Percentiles rank a stretch among this genome's conserved stretches.
Evolutionary conservation across 2,329 filamentous ascomycete genomes (phyloP).

Genomic region (Xylaria sp.): DNA sequence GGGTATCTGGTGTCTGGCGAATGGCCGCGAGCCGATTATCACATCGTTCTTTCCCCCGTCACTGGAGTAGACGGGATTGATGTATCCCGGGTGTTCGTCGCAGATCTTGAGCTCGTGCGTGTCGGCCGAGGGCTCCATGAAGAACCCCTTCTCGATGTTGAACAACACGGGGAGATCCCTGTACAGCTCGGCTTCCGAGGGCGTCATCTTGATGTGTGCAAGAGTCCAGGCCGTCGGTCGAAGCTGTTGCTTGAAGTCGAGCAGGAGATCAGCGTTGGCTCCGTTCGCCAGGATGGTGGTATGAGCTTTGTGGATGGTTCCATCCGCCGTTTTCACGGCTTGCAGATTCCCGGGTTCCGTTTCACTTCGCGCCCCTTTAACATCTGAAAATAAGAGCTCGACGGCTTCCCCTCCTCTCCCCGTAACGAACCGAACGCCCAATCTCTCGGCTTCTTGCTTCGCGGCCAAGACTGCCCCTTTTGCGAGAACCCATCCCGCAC

Average conservation of each 20-base stretch:
- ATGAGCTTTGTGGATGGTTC: slow-evolving; percentile 43
- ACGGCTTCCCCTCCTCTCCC: slow-evolving; percentile 43
- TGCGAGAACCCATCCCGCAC: slow-evolving; percentile 58
- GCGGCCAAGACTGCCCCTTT: slow-evolving; percentile 50
- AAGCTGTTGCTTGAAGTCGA: slow-evolving; percentile 55
- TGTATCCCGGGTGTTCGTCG: slow-evolving; percentile 61
- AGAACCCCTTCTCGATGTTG: slow-evolving; percentile 52
- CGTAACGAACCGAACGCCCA: slow-evolving; percentile 52
- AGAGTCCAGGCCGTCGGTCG: slow-evolving; percentile 59
- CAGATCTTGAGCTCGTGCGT: slow-evolving; percentile 52
- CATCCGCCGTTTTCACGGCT: slow-evolving; percentile 48
- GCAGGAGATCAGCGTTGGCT: slow-evolving; percentile 48
- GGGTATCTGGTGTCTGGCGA: slow-evolving; percentile 44
- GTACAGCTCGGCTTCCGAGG: slow-evolving; percentile 48
- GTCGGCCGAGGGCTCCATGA: slow-evolving; percentile 52
- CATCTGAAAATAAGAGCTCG: slow-evolving; percentile 42
- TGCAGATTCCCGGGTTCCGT: slow-evolving; percentile 35
- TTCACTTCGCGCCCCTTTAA: no score
- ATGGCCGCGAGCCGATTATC: slow-evolving; percentile 23
- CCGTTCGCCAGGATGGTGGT: slow-evolving; percentile 53
- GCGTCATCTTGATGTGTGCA: slow-evolving; percentile 52
- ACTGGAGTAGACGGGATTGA: slow-evolving; percentile 44
- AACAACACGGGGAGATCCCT: slow-evolving; percentile 52
- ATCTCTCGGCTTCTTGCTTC: slow-evolving; percentile 45
- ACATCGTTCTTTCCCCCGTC: not conserved